Base-by-base conservation (phyloP, 2,329 filamentous ascomycete species). In the Hypoxylon sp. region DNA sequence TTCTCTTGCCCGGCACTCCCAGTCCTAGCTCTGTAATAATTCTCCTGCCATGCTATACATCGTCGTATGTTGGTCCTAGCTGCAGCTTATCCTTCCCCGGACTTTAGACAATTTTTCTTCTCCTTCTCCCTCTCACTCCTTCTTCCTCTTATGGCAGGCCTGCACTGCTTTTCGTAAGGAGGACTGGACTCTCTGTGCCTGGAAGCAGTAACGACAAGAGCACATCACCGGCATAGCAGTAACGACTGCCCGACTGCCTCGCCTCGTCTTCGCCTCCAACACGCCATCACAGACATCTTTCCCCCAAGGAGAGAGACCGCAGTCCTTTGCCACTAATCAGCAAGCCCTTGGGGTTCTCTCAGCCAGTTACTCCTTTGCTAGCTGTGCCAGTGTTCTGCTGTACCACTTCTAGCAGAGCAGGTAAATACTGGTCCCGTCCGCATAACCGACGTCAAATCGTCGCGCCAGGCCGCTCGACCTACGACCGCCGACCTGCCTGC, bases 401-500 rank as follows among this genome's bases (percentile, higher is more conserved):
- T 58, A 55, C 60, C 55, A 43, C 49, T 54, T 41, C 55, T 57
- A 59, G 56, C 38, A 59, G 60, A 67, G n/a, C n/a, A n/a, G n/a
- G 60, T 64, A 67, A 57, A 63, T 60, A 58, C 58, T 64, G 60
- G 57, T 57, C 61, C 55, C 41, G 48, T 67, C 51, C 40, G 45
- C 57, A 65, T 51, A 51, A 61, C 37, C 56, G 42, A 56, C 40
- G 38, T 42, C 55, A 49, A n/a, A 60, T 60, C 49, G 58, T 57
- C 65, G 65, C 67, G 65, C 67, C 62, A 57, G 69, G 67, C 60
- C 67, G 59, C 66, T 55, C 47, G 47, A 62, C 55, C 45, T 59
- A 65, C 66, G 67, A 66, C 69, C 67, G 42, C 62, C 48, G 60
- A 57, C 60, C 51, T 58, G 51, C 58, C 37, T 37, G 45, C 58